Base-by-base conservation (phyloP, 352 stramenopile species). In the Bremia lactucae region DNA sequence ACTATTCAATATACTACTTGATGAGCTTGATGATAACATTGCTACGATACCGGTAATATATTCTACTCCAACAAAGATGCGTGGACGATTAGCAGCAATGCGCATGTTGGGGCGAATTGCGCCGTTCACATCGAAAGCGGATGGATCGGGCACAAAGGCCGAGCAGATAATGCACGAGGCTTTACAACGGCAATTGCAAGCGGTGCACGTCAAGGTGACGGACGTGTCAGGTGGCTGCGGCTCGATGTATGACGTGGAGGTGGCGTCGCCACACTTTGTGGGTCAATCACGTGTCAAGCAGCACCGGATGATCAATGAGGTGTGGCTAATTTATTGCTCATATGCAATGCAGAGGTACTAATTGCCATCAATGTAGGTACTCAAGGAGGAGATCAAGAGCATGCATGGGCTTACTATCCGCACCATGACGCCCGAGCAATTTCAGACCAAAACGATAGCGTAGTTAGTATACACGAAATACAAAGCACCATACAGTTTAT, bases 161-260 rank as follows among this genome's bases (percentile, higher is more conserved):
- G 81, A 94, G 53, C 47, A 68, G 33, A 61, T 72, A 10, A 94
- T 94, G 81, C 70, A 86, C 46, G 18, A 14, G 37, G 59, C 73
- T 31, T 63, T 94, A 19, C 44, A 56, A 47, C 31, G 49, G 41
- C 59, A 71, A 33, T 65, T 94, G 26, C 61, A 79, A 25, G 77
- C 82, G 14, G 67, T 72, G 31, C 70, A 92, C 57, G 79, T 92
- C 38, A 83, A 86, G 36, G 80, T 95, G 18, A 65, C 72, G 16
- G 83, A 95, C 57, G 78, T 95, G 19, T 93, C 82, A 13, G 83
- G 83, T 42, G 83, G 83, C 43, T 95, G 83, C 46, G 83, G 83
- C 44, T 83, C 77, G 50, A 92, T 92, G 77, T 95, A 83, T 55
- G 68, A 94, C 49, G 71, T 95, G 28, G 72, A 92, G 46, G 78